phyloP scores from a whole-genome alignment of 1,284 basidiomycete genomes.

The Vanrija pseudolonga region DNA sequence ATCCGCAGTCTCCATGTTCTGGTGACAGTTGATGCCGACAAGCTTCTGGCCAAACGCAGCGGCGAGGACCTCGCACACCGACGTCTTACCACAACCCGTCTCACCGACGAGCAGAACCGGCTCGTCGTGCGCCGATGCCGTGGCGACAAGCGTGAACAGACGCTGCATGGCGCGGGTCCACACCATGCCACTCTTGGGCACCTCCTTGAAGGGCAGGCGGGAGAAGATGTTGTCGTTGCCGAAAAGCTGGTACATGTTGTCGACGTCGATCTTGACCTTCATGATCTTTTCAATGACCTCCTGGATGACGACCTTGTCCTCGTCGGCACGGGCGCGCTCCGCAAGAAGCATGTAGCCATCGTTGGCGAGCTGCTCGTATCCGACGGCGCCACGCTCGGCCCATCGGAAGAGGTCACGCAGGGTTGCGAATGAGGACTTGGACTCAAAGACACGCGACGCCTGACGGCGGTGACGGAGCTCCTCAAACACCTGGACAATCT shows the following conservation, averaged over 20 bases:
- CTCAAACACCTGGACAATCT: conserved; percentile 87
- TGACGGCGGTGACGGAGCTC: conserved; percentile 92
- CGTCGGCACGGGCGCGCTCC: conserved; percentile 76
- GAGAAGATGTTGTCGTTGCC: conserved; percentile 46
- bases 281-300: conserved; percentile 87
- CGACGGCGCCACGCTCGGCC: conserved; percentile 83
- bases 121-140: conserved; percentile 84
- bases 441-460: conserved; percentile 89
- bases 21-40: conserved; percentile 87
- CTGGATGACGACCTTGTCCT: conserved; percentile 86
- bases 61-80: conserved; percentile 88
- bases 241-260: conserved; percentile 63
- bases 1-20: conserved; percentile 99
- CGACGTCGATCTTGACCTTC: conserved; percentile 78
- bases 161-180: conserved; percentile 94
- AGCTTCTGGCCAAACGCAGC: conserved; percentile 63
- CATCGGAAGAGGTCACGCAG: conserved; percentile 96
- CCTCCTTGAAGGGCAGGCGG: conserved; percentile 26
- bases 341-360: conserved; percentile 98
- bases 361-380: conserved; percentile 88
- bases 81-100: conserved; percentile 96
- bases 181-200: conserved; percentile 56
- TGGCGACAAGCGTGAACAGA: conserved; percentile 76
- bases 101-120: conserved; percentile 97
- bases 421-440: conserved; percentile 94